Evolutionary conservation across 148 eudicot genomes (phyloP).

Genomic region (Nepenthes gracilis): DNA sequence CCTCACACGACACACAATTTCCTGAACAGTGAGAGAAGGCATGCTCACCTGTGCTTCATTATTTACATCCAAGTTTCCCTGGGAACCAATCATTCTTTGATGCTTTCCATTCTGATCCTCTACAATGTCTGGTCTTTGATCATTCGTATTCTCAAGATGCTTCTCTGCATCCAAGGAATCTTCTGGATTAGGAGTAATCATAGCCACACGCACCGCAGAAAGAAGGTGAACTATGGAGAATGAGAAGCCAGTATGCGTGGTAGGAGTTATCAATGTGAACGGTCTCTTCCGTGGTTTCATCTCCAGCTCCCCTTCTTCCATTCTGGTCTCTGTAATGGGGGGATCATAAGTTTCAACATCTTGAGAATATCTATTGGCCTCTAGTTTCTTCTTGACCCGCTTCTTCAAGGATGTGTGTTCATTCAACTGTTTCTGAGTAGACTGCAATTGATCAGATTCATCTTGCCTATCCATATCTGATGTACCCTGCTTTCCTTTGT

Average conservation of each 20-base stretch:
- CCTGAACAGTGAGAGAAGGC: conserved; percentile 64
- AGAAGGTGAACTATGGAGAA: conserved; percentile 87
- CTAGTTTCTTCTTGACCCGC: conserved; percentile 48
- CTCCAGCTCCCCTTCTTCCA: conserved; percentile 50
- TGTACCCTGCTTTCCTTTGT: conserved; percentile 33
- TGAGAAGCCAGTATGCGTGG: conserved; percentile 71
- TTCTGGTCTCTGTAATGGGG: conserved; percentile 30
- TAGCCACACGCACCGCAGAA: conserved; percentile 78
- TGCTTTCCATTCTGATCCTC: conserved; percentile 22
- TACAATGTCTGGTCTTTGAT: conserved; percentile 2
- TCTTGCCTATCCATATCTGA: conserved; percentile 27
- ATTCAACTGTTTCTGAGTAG: conserved; percentile 28
- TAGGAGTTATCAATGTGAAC: conserved; percentile 55
- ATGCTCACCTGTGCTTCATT: conserved; percentile 24
- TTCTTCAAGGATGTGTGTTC: conserved; percentile 32
- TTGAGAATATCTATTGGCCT: conserved; percentile 26
- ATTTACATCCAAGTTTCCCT: conserved; percentile 26
- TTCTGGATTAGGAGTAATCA: conserved; percentile 53
- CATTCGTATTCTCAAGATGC: conserved; percentile 26
- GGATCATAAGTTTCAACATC: conserved; percentile 34
- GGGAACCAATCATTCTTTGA: conserved; percentile 27
- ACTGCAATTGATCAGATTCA: conserved; percentile 21
- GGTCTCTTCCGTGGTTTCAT: conserved; percentile 54
- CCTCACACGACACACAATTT: conserved; percentile 72
- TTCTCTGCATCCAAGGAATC: conserved; percentile 33